A percentile compares a stretch with the other conserved stretches of the same genome.
phyloP scores from a whole-genome alignment of 768 basidiomycete species.

The Infundibulicybe gibba region DNA sequence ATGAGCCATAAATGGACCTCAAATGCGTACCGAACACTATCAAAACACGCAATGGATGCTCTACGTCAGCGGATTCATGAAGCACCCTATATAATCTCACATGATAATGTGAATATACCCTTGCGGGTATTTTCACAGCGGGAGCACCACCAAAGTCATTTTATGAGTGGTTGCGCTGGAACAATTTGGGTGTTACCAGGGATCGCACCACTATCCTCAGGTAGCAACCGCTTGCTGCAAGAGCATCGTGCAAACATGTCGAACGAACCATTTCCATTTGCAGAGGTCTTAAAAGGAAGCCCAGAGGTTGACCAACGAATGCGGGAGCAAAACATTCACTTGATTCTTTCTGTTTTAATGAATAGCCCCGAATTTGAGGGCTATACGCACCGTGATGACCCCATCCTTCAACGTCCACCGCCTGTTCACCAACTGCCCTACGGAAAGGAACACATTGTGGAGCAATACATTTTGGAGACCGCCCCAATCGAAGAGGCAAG shows the following conservation, averaged over 20 bases:
- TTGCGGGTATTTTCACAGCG: slow-evolving; percentile 19
- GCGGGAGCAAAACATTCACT: background rate
- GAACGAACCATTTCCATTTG: background rate
- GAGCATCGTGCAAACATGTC: background rate
- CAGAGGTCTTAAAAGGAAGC: background rate
- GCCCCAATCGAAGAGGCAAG: background rate
- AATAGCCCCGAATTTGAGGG: background rate
- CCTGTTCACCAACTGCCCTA: background rate
- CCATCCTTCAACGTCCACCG: background rate
- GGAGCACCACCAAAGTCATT: slow-evolving; percentile 17
- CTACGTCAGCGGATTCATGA: slow-evolving; percentile 5
- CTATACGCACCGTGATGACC: background rate
- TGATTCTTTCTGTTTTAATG: background rate
- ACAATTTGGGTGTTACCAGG: slow-evolving; percentile 15
- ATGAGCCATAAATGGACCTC: no score
- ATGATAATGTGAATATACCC: slow-evolving; percentile 18
- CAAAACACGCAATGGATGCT: slow-evolving; percentile 6
- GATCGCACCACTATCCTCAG: slow-evolving; percentile 3
- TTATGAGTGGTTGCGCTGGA: slow-evolving; percentile 15
- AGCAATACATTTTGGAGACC: background rate
- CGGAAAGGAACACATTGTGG: background rate
- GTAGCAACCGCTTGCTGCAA: slow-evolving; percentile 7
- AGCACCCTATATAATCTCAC: slow-evolving; percentile 10
- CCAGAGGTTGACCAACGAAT: background rate
- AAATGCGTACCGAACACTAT: background rate